Percentiles rank a stretch among this genome's conserved stretches.
Conservation (phyloP, 768 basidiomycete genomes). For the Leucocoprinus birnbaumii region DNA sequence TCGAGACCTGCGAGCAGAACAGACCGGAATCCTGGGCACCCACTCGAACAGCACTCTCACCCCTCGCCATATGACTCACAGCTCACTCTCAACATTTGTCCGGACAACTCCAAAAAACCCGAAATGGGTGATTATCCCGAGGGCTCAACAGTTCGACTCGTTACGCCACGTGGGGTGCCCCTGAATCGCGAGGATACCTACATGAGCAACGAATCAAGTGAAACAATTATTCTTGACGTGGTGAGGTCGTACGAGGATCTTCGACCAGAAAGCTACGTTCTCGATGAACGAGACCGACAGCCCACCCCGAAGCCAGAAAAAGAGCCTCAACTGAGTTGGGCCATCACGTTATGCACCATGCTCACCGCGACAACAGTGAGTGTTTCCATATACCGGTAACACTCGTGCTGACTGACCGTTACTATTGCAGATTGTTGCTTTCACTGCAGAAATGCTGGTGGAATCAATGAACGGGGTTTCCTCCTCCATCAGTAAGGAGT, state of each 20-base stretch:
- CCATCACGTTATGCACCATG: slow-evolving; percentile 53
- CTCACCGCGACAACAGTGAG: slow-evolving; percentile 61
- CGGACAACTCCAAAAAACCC: background rate
- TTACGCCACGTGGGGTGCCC: background rate
- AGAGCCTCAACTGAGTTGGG: slow-evolving; percentile 57
- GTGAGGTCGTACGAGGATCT: background rate
- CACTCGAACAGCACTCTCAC: background rate
- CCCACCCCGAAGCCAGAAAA: slow-evolving; percentile 20
- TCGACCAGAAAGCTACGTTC: background rate
- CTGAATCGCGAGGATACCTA: background rate
- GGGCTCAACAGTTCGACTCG: slow-evolving; percentile 1
- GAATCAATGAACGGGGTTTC: slow-evolving; percentile 82
- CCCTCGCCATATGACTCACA: background rate
- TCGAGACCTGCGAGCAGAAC: background rate
- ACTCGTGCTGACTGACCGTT: background rate
- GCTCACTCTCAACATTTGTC: background rate
- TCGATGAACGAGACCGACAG: background rate
- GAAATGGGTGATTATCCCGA: background rate
- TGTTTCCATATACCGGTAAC: slow-evolving; percentile 7
- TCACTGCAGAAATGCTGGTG: slow-evolving; percentile 70
- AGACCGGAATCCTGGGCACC: background rate
- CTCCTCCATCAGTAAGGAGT: slow-evolving; percentile 73
- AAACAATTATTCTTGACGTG: background rate
- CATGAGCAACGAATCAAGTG: background rate
- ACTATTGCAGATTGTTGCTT: slow-evolving; percentile 43